Percentiles rank a stretch among this genome's conserved stretches.
Evolutionary conservation across 441 rosid species (phyloP).

Genomic region (Daphne laureola): DNA sequence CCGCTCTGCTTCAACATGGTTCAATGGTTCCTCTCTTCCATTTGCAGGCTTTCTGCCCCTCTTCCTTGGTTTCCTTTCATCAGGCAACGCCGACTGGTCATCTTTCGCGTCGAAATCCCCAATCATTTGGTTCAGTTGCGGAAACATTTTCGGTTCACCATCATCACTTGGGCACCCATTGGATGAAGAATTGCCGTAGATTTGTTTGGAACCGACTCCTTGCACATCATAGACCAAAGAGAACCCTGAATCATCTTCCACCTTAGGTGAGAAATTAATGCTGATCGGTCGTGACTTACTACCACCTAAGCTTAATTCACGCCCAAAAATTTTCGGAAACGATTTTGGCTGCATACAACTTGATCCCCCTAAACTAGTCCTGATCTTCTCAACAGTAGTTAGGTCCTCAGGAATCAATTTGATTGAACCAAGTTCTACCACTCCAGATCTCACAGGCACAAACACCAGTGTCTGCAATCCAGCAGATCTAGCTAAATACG

Average conservation of each 20-base stretch:
- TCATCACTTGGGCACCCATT: slow-evolving; percentile 25
- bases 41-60: slow-evolving; percentile 76
- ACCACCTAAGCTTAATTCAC: slow-evolving; percentile 66
- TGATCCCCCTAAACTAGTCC: slow-evolving; percentile 40
- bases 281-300: slow-evolving; percentile 55
- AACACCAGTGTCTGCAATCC: slow-evolving; percentile 50
- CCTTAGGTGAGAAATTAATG: slow-evolving; percentile 75
- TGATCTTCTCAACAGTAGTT: slow-evolving; percentile 39
- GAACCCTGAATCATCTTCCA: slow-evolving; percentile 53
- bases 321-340: slow-evolving; percentile 70
- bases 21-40: slow-evolving; percentile 65
- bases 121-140: slow-evolving; percentile 28
- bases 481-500: slow-evolving; percentile 53
- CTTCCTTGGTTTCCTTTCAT: slow-evolving; percentile 67
- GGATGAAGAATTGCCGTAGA: slow-evolving; percentile 34
- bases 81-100: slow-evolving; percentile 32
- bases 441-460: slow-evolving; percentile 47
- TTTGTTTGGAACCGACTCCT: slow-evolving; percentile 36
- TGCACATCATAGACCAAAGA: slow-evolving; percentile 40
- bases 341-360: slow-evolving; percentile 33
- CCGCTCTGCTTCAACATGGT: slow-evolving; percentile 70
- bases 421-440: slow-evolving; percentile 57
- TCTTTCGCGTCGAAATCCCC: slow-evolving; percentile 31
- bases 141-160: slow-evolving; percentile 39
- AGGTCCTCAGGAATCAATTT: slow-evolving; percentile 44